A percentile compares a stretch with the other conserved stretches of the same genome.
Conservation (phyloP, 1,284 basidiomycete genomes). For the Porodaedalea pini region DNA sequence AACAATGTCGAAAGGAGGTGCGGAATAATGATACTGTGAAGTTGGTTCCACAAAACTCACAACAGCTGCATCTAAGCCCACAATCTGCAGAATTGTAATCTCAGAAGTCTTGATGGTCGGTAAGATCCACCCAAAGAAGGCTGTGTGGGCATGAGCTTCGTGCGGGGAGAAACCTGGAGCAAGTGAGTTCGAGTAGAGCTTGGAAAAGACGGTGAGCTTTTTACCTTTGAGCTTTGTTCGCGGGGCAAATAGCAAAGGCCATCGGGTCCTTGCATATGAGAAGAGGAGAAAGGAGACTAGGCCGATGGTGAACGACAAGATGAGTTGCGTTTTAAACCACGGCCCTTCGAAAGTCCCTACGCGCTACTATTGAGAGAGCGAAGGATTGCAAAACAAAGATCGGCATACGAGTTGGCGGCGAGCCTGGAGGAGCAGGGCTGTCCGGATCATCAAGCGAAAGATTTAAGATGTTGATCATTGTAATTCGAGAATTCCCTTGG, state of each 20-base stretch:
- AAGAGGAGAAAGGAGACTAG: constrained; percentile 81
- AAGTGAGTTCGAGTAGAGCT: neutral
- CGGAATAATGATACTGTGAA: neutral
- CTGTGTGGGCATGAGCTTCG: constrained; percentile 77
- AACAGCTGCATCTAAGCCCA: constrained; percentile 94
- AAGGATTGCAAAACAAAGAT: neutral
- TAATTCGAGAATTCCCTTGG: neutral
- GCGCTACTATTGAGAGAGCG: constrained; percentile 2
- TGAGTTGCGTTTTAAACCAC: constrained; percentile 90
- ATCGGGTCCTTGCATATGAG: constrained; percentile 81
- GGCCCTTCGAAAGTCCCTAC: constrained; percentile 78
- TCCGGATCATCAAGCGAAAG: constrained; percentile 4
- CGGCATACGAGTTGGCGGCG: constrained; percentile 51
- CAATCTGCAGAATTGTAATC: constrained; percentile 92
- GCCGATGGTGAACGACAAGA: constrained; percentile 78
- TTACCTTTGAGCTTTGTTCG: constrained; percentile 91
- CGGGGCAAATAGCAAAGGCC: constrained; percentile 88
- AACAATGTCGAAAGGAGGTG: no score
- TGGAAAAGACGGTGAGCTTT: neutral
- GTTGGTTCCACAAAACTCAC: constrained; percentile 40
- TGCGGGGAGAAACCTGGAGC: constrained; percentile 80
- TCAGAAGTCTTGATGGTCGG: constrained; percentile 90
- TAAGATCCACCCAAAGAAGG: constrained; percentile 93
- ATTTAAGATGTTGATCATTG: neutral
- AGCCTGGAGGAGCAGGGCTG: constrained; percentile 46